A percentile compares a stretch with the other conserved stretches of the same genome.
Conservation (phyloP, 495 filamentous ascomycete species). For the Margaritispora aquatica region DNA sequence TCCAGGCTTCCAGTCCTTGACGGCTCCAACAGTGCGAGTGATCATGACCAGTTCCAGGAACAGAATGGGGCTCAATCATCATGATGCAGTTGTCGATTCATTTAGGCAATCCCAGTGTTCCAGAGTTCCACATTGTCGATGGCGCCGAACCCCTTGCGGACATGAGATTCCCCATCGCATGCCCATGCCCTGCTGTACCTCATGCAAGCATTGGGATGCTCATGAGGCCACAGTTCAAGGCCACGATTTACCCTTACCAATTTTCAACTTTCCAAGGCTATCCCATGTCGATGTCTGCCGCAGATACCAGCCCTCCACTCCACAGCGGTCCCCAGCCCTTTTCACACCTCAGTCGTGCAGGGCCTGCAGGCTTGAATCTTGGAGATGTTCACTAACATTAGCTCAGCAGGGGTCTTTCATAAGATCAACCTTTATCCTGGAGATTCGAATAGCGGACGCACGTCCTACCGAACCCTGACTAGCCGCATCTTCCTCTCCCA, state of each 20-base stretch:
- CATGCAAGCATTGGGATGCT: no score
- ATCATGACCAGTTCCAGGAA: neutral
- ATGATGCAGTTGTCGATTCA: neutral
- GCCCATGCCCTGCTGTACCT: neutral
- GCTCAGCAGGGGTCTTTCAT: slow-evolving; percentile 14
- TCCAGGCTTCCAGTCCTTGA: no score
- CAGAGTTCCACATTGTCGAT: neutral
- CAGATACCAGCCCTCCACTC: neutral
- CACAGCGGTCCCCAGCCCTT: no score
- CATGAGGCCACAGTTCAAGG: no score
- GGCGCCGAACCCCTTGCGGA: neutral
- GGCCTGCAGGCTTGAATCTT: slow-evolving; percentile 13
- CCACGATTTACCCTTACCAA: neutral
- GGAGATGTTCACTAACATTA: slow-evolving; percentile 20
- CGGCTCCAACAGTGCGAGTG: no score
- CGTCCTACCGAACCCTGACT: slow-evolving; percentile 4
- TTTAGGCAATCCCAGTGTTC: neutral
- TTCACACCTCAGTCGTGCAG: no score
- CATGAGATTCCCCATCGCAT: neutral
- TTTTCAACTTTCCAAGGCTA: neutral
- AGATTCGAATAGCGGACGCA: slow-evolving; percentile 1
- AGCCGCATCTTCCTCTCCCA: neutral
- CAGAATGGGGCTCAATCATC: neutral
- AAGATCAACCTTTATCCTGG: slow-evolving; percentile 15
- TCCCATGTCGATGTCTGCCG: neutral